phyloP scores from a whole-genome alignment of 441 rosid species.

The Kokia cookei region DNA sequence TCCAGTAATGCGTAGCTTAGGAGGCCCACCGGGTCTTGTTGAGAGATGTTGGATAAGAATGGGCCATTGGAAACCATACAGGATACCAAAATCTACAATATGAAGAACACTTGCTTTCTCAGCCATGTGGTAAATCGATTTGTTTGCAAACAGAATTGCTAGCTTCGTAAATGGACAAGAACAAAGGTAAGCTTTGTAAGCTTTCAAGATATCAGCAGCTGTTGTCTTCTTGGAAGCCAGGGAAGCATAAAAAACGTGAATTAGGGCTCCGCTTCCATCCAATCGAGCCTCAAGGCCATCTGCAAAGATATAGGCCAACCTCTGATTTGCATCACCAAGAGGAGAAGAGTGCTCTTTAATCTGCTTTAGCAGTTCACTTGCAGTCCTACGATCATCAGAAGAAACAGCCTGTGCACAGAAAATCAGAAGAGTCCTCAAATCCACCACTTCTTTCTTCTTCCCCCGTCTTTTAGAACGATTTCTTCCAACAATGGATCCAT shows the following conservation, averaged over 20 bases:
- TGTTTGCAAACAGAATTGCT: constrained; percentile 37
- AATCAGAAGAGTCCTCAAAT: constrained; percentile 54
- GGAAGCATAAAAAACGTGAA: constrained; percentile 23
- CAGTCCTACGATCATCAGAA: constrained; percentile 47
- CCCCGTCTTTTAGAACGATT: constrained; percentile 21
- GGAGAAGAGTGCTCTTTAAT: constrained; percentile 61
- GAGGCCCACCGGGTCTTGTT: constrained; percentile 29
- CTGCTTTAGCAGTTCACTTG: constrained; percentile 51
- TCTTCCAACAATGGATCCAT: constrained; percentile 26
- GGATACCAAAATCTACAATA: constrained; percentile 69
- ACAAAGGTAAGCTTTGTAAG: constrained; percentile 43
- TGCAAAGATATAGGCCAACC: constrained; percentile 77
- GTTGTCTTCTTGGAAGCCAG: constrained; percentile 31
- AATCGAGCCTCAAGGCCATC: constrained; percentile 79
- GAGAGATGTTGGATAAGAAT: constrained; percentile 55
- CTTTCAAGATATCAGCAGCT: constrained; percentile 59
- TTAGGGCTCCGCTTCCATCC: constrained; percentile 39
- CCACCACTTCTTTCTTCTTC: constrained; percentile 51
- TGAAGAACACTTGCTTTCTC: constrained; percentile 55
- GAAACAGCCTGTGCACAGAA: constrained; percentile 72
- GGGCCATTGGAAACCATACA: constrained; percentile 85
- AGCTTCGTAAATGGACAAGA: constrained; percentile 55
- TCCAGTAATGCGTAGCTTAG: constrained; percentile 68
- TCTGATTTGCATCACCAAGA: constrained; percentile 60
- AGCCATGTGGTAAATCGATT: constrained; percentile 39